Evolutionary conservation across 805 yeast species (phyloP).

Genomic region (Barnettozyma populi): DNA sequence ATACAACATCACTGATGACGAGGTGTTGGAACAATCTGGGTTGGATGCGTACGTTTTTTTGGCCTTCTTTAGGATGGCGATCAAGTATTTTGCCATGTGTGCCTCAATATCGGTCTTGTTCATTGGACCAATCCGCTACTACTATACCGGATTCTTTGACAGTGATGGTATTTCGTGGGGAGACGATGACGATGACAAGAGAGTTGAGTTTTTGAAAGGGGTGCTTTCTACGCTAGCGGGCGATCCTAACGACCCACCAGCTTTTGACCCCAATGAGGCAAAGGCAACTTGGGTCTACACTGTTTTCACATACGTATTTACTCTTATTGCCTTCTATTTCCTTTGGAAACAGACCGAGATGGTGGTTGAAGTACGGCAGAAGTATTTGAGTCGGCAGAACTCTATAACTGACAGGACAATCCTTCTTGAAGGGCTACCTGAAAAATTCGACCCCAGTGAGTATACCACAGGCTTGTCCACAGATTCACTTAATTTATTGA

Average conservation of each 20-base stretch:
- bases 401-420: constrained; percentile 91
- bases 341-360: constrained; percentile 65
- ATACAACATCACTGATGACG: constrained; percentile 63
- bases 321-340: constrained; percentile 55
- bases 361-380: constrained; percentile 76
- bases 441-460: constrained; percentile 48
- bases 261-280: constrained; percentile 37
- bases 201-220: constrained; percentile 12
- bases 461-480: constrained; percentile 12
- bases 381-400: constrained; percentile 77
- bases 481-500: constrained; percentile 6
- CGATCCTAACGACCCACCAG: constrained; percentile 36
- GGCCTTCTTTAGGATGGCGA: constrained; percentile 87
- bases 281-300: constrained; percentile 78
- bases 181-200: constrained; percentile 6
- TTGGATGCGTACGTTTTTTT: constrained; percentile 89
- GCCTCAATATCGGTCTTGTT: constrained; percentile 66
- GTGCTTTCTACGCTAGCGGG: constrained; percentile 14
- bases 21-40: constrained; percentile 85
- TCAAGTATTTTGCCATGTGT: constrained; percentile 60
- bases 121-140: constrained; percentile 81
- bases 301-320: constrained; percentile 81
- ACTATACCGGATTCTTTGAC: constrained; percentile 78
- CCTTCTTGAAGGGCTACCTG: constrained; percentile 82
- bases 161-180: constrained; percentile 40